phyloP scores from a whole-genome alignment of 768 basidiomycete genomes.

The Russula compacta region DNA sequence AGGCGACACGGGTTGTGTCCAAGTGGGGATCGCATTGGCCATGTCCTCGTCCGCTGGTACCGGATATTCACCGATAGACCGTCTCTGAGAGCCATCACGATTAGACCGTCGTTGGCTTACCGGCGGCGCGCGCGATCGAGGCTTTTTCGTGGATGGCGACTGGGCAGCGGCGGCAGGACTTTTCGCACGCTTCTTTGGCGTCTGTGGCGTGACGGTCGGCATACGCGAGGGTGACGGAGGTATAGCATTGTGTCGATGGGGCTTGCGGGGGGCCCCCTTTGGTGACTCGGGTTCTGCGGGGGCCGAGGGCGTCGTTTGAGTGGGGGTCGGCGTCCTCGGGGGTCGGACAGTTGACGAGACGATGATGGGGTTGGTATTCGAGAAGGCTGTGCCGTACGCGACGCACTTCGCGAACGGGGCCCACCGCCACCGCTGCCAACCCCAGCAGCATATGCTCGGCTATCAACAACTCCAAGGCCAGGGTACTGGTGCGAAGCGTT shows the following conservation, averaged over 20 bases:
- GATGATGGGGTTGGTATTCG: conserved; percentile 17
- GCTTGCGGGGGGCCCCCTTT: conserved; percentile 12
- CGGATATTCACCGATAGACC: conserved; percentile 63
- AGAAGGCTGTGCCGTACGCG: conserved; percentile 15
- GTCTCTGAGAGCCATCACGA: conserved; percentile 38
- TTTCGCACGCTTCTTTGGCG: conserved; percentile 36
- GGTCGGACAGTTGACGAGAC: conserved; percentile 38
- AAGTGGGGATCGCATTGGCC: conserved; percentile 70
- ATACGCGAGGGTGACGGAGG: conserved; percentile 12
- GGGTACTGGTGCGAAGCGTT: conserved; percentile 2
- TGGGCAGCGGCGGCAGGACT: conserved; percentile 36
- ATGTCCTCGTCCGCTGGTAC: conserved; percentile 47
- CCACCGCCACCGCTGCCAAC: not conserved
- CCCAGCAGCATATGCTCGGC: not conserved
- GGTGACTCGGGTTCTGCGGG: conserved; percentile 30
- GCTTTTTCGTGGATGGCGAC: conserved; percentile 28
- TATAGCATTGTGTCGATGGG: conserved; percentile 14
- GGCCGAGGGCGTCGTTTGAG: conserved; percentile 24
- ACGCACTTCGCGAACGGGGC: conserved; percentile 12
- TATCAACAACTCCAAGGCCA: conserved; percentile 8
- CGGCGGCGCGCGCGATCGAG: conserved; percentile 34
- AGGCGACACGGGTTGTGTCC: conserved; percentile 64
- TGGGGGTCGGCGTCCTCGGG: conserved; percentile 37
- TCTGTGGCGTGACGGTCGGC: conserved; percentile 16
- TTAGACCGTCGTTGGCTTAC: conserved; percentile 24